Base-by-base conservation (phyloP, 331 rosid species). In the Cydonia oblonga region DNA sequence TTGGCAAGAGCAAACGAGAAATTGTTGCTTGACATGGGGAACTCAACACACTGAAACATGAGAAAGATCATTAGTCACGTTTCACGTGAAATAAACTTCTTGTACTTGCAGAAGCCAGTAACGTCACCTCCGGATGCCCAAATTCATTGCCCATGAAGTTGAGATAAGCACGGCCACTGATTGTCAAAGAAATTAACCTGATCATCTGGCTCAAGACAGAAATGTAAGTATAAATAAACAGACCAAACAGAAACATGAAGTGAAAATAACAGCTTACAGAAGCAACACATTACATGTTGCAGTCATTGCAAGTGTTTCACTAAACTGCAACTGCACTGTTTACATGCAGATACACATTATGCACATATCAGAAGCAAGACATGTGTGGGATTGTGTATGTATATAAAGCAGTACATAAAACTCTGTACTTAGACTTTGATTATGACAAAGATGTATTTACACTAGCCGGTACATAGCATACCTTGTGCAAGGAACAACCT, bases 101-200 rank as follows among this genome's bases (percentile, higher is more conserved):
- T 24, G 69, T 24, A 63, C 70, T 64, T 66, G 26, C 22, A 20
- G 56, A 40, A 74, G 6, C 23, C 71, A 72, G 26, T 64, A 73
- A 56, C 28, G 81, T 84, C 68, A 89, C 98, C 96, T 89, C 81
- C 67, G 97, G 96, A 86, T 93, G 98, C 76, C 92, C 98, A 80
- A 90, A 93, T 81, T 93, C 98, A 83, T 89, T 93, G 77, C 98
- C 98, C 92, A 91, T 93, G 92, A 93, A 93, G 84, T 86, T 93
- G 72, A 93, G 84, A 81, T 91, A 93, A 26, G 98, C 98, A 64
- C 59, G 84, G 35, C 96, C 91, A 69, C 96, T 88, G 56, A 81
- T 83, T 54, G 98, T 78, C 64, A 88, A 88, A 0, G 97, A 89
- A 80, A 91, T 91, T 79, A 89, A 77, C 87, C 89, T 86, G 81